Evolutionary conservation across 257 asterid species (phyloP).

Genomic region (Jaltomata sinuosa): DNA sequence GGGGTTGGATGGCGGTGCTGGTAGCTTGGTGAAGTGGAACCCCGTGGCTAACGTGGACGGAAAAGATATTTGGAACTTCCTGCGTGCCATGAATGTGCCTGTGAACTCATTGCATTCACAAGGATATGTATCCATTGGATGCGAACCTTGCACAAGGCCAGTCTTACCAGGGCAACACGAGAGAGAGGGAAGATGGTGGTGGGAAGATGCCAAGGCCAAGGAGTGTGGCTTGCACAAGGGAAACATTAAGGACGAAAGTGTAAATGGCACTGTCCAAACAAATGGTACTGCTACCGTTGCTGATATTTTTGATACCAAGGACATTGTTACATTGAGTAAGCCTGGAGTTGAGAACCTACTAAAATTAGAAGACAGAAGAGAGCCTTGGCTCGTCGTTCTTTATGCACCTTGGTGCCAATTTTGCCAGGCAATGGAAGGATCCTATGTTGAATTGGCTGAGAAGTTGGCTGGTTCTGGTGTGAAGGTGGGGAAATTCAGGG

Average conservation of each 20-base stretch:
- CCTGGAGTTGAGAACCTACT: constrained; percentile 71
- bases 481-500: constrained; percentile 75
- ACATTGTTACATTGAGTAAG: constrained; percentile 47
- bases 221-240: constrained; percentile 92
- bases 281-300: constrained; percentile 27
- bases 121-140: constrained; percentile 76
- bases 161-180: constrained; percentile 87
- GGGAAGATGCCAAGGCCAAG: constrained; percentile 94
- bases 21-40: constrained; percentile 89
- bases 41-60: constrained; percentile 72
- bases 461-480: constrained; percentile 56
- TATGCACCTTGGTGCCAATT: constrained; percentile 91
- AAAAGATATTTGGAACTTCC: constrained; percentile 60
- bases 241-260: constrained; percentile 53
- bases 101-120: constrained; percentile 63
- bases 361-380: constrained; percentile 53
- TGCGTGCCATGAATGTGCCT: constrained; percentile 65
- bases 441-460: constrained; percentile 57
- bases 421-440: constrained; percentile 85
- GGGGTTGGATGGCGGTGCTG: constrained; percentile 68
- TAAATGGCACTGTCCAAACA: constrained; percentile 17
- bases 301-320: constrained; percentile 42
- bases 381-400: constrained; percentile 72
- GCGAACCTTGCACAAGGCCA: constrained; percentile 86
- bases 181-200: constrained; percentile 97